Evolutionary conservation across 768 basidiomycete genomes (phyloP).

Genomic region (Kwoniella dejecticola): DNA sequence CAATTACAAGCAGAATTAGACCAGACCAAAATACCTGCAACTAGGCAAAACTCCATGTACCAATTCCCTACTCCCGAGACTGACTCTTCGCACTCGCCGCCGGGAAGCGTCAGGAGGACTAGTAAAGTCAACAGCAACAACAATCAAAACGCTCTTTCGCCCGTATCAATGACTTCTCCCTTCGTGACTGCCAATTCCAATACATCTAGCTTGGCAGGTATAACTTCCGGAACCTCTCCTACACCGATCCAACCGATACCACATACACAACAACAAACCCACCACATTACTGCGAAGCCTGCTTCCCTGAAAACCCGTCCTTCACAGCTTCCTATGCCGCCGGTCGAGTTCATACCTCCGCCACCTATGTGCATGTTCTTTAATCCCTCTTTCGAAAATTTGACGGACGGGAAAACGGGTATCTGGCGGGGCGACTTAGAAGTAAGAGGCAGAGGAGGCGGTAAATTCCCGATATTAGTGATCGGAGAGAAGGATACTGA

Average conservation of each 20-base stretch:
- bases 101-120: background rate
- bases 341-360: slow-evolving; percentile 41
- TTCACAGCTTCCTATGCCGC: slow-evolving; percentile 33
- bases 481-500: slow-evolving; percentile 44
- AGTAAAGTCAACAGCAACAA: slow-evolving; percentile 3
- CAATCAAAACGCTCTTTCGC: slow-evolving; percentile 13
- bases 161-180: slow-evolving; percentile 25
- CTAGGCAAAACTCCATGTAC: slow-evolving; percentile 10
- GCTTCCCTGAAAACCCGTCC: slow-evolving; percentile 9
- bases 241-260: background rate
- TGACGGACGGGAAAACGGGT: slow-evolving; percentile 46
- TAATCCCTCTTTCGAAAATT: slow-evolving; percentile 42
- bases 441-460: slow-evolving; percentile 43
- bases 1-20: background rate
- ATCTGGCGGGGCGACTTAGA: slow-evolving; percentile 49
- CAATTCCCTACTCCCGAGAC: slow-evolving; percentile 47
- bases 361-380: slow-evolving; percentile 54
- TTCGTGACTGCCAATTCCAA: slow-evolving; percentile 14
- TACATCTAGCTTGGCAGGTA: background rate
- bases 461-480: slow-evolving; percentile 41
- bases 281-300: background rate
- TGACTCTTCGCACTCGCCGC: slow-evolving; percentile 28
- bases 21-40: background rate
- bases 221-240: background rate
- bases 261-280: background rate